Evolutionary conservation across 176 grass and related monocot genomes (phyloP).

Genomic region (Hordeum marinum): DNA sequence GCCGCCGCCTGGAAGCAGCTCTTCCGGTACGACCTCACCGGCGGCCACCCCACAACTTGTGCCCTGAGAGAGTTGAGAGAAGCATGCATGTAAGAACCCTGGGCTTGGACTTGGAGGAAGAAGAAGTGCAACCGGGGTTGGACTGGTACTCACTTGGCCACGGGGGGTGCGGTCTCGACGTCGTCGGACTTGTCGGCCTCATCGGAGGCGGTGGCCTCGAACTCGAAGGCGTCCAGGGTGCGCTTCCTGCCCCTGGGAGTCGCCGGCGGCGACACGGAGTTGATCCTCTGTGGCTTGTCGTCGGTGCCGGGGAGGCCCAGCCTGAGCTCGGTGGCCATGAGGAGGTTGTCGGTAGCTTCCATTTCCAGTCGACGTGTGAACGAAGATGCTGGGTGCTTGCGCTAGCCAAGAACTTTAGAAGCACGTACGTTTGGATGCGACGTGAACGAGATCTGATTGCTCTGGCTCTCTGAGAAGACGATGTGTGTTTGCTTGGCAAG

Average conservation of each 20-base stretch:
- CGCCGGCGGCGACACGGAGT: neutral
- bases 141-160: slow-evolving; percentile 41
- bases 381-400: neutral
- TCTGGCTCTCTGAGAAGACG: neutral
- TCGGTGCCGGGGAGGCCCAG: slow-evolving; percentile 79
- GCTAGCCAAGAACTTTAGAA: neutral
- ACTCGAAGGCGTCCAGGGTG: slow-evolving; percentile 1
- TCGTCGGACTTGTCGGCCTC: neutral
- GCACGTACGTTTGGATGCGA: neutral
- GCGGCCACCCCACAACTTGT: slow-evolving; percentile 93
- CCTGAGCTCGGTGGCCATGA: slow-evolving; percentile 88
- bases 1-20: slow-evolving; percentile 52
- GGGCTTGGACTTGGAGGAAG: neutral
- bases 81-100: neutral
- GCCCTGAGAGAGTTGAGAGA: slow-evolving; percentile 39
- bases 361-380: slow-evolving; percentile 14
- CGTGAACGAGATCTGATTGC: neutral
- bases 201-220: neutral
- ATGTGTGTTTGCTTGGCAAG: neutral
- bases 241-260: slow-evolving; percentile 46
- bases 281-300: neutral
- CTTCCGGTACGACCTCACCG: slow-evolving; percentile 73
- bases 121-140: neutral
- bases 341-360: slow-evolving; percentile 64
- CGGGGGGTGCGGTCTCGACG: slow-evolving; percentile 25